Base-by-base conservation (phyloP, 225 moss, liverwort and hornwort species). In the Sphagnum contortum region DNA sequence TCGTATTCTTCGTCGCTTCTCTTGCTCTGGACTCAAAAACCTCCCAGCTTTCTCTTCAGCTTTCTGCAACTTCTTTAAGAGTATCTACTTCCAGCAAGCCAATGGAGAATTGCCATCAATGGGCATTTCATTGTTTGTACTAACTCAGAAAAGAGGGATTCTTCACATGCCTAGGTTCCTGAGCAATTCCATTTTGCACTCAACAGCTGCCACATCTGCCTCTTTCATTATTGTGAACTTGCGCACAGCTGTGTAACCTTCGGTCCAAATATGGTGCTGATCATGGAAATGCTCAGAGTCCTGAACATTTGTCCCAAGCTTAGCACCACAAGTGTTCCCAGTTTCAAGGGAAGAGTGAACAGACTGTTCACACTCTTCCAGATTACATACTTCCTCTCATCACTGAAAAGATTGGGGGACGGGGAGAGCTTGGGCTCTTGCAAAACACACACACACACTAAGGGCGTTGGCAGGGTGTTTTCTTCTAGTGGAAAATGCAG, bases 281-380 rank as follows among this genome's bases (percentile, higher is more conserved):
- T 74, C 78, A 47, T 85, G 85, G 67, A 85, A 85, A 44, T 85
- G 85, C 50, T 85, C 85, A 12, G 85, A 85, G 66, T 85, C 79
- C 54, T 70, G 73, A 29, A 85, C 81, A 61, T 76, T 51, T 76
- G 65, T 10, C 85, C 85, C 63, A 85, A 59, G 45, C 57, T 68
- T 46, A 85, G 56, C n/a, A 85, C 72, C 13, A 73, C 53, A 44
- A 85, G 65, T 12, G 68, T 29, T 3, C 81, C 81, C 12, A 81
- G 71, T 54, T 76, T 71, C 47, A 81, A 64, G 6, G 85, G 85
- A 44, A 75, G 68, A 11, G 71, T 65, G 61, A 69, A 65, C 8
- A 68, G 48, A 57, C 57, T 68, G 57, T 66, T 72, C 55, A 57
- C 57, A 13, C 55, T 64, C 61, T 72, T 76, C 65, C 73, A 64